phyloP scores from a whole-genome alignment of 257 asterid species.

The Solanum virginianum region DNA sequence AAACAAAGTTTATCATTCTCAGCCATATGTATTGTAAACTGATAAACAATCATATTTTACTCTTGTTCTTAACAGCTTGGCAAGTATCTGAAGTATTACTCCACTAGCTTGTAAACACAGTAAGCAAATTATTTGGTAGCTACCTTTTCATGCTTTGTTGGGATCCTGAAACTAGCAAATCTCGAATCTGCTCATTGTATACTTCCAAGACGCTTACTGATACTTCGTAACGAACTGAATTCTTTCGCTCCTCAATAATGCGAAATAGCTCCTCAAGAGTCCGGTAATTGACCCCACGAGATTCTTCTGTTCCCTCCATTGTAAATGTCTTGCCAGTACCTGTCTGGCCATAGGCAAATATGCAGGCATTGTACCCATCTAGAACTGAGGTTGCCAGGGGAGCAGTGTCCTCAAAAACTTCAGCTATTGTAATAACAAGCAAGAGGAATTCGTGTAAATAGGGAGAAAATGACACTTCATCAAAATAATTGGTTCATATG shows the following conservation, averaged over 20 bases:
- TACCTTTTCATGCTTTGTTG: slow-evolving; percentile 62
- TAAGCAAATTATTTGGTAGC: neutral
- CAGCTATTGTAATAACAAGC: slow-evolving; percentile 33
- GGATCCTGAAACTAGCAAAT: slow-evolving; percentile 52
- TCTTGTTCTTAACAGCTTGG: neutral
- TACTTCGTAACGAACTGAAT: slow-evolving; percentile 49
- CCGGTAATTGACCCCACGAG: slow-evolving; percentile 91
- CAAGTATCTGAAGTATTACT: neutral
- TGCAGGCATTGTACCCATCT: slow-evolving; percentile 86
- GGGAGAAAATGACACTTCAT: neutral
- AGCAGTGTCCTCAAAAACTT: slow-evolving; percentile 82
- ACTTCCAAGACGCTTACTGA: slow-evolving; percentile 93
- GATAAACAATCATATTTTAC: neutral
- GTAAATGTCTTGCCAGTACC: slow-evolving; percentile 97
- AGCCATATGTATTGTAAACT: neutral
- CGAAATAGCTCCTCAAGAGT: slow-evolving; percentile 74
- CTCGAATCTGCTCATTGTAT: slow-evolving; percentile 90
- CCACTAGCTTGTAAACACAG: neutral
- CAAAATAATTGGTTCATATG: neutral
- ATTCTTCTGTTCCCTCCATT: slow-evolving; percentile 85
- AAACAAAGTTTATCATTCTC: neutral
- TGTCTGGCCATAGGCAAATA: slow-evolving; percentile 96
- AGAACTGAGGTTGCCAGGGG: slow-evolving; percentile 83
- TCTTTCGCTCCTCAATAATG: slow-evolving; percentile 69
- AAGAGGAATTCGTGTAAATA: neutral